Percentiles rank a stretch among this genome's conserved stretches.
Conservation (phyloP, 768 basidiomycete species). For the Tricholoma sp. region DNA sequence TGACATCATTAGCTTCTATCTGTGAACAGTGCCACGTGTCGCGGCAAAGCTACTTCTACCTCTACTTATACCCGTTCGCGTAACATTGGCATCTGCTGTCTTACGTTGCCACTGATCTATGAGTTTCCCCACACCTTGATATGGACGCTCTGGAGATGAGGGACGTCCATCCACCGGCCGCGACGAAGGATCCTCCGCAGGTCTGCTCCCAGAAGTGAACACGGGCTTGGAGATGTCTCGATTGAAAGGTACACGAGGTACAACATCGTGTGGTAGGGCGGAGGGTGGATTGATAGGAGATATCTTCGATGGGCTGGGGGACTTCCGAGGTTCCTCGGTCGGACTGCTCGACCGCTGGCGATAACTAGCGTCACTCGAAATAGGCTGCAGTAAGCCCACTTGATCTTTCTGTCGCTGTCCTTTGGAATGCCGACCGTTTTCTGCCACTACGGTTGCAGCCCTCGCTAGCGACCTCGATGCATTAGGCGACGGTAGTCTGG, state of each 20-base stretch:
- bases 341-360: conserved; percentile 9
- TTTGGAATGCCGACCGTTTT: conserved; percentile 10
- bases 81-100: conserved; percentile 51
- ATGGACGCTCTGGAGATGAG: conserved; percentile 72
- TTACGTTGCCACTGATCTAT: conserved; percentile 89
- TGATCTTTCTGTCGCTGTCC: conserved; percentile 7
- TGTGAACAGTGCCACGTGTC: conserved; percentile 34
- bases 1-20: conserved; percentile 2
- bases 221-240: conserved; percentile 16
- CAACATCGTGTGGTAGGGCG: conserved; percentile 10
- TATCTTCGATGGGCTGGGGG: not conserved
- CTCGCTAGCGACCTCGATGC: conserved; percentile 16
- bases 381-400: not conserved
- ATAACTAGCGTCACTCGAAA: conserved; percentile 6
- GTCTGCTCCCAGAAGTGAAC: conserved; percentile 14
- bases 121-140: conserved; percentile 76
- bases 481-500: conserved; percentile 28
- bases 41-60: conserved; percentile 32
- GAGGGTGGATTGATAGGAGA: conserved; percentile 7
- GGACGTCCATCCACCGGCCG: conserved; percentile 32
- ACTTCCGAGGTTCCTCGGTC: not conserved
- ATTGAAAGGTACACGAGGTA: conserved; percentile 25
- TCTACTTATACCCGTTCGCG: conserved; percentile 23
- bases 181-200: conserved; percentile 13
- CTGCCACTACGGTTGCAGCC: conserved; percentile 4